Base-by-base conservation (phyloP, 805 yeast genomes). In the Lachancea quebecensis region DNA sequence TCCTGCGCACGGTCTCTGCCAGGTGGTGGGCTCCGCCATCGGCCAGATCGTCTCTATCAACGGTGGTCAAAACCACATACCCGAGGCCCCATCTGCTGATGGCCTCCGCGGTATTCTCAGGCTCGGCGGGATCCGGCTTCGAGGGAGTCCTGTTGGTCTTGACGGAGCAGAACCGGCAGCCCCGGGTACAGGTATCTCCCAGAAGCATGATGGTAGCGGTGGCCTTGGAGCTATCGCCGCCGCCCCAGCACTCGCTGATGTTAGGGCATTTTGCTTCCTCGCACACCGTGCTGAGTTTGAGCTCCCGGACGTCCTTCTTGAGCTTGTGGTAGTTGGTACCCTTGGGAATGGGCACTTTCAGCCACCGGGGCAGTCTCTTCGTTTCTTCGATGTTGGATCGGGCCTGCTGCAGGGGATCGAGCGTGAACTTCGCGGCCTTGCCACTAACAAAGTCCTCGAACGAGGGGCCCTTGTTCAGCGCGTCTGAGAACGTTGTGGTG, bases 181-280 rank as follows among this genome's bases (percentile, higher is more conserved):
- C 99, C 68, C 99, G 77, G 1, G 99, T 93, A 68, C 99, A 93
- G 0, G 99, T 93, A 58, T 93, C 99, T 50, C 99, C 99, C 77
- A 93, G 75, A 47, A 93, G 72, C 99, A 93, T 93, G 55, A 93
- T 93, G 1, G 99, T 93, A 3, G 99, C 97, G 51, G 88, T 91
- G 6, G 91, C 79, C 64, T 90, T 83, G 21, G 71, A 65, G 43
- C 65, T 77, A 56, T 76, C 81, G 57, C 82, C 79, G 28, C 99
- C 99, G 45, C 99, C 98, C 99, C 99, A 93, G 67, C 99, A 93
- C 65, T 93, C 99, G 42, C 98, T 96, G 50, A 93, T 93, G 64
- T 93, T 93, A n/a, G 99, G 99, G 68, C 99, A 93, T 60, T 93
- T 83, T 4, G 99, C 99, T 60, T 93, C 99, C 66, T 93, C 98